Evolutionary conservation across 192 early-diverging fungal species (phyloP), one percentile per base, ranked within the genome.

Genomic region (Rhizophagus clarus): DNA sequence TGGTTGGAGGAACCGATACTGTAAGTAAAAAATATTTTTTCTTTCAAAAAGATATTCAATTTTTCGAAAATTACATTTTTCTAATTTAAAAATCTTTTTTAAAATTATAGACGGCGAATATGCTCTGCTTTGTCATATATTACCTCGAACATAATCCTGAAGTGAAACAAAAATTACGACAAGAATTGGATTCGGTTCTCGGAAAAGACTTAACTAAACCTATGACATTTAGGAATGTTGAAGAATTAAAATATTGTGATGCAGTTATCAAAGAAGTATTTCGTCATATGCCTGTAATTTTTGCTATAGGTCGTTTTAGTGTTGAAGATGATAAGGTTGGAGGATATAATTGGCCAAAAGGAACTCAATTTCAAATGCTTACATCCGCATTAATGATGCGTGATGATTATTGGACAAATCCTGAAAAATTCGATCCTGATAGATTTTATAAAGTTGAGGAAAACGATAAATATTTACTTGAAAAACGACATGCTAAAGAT

Each of bases 51-150:
- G n/a, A n/a, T 45, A 12, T 45, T 45, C 42, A 40, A 40, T 40
- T 40, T 40, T 45, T 12, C 42, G 42, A 45, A 12, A 45, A 45
- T 45, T 45, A 8, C 11, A 12, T 45, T 4, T 37, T 42, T 7
- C 2, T 12, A 45, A 11, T 11, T 45, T 45, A 1, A 37, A 37
- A 37, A 3, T 37, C 5, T 37, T 37, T 64, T 62, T 64, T 31
- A 67, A 31, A 31, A 45, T 76, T 61, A 29, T 77, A 77, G 76
- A 66, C 63, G 11, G 17, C 76, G 6, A 66, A 45, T 45, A 4
- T n/a, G 4, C 26, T 63, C 42, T 67, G 62, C 12, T 64, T 29
- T 28, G 26, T 67, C 66, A 67, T 66, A 15, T 77, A 77, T 67
- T 77, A 51, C 15, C 20, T 77, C 9, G 15, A 22, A n/a, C 20